These are phyloP conservation scores for Leishmania guyanensis DNA, from an alignment of 208 protist genomes.

Conservation along the genomic window DNA sequence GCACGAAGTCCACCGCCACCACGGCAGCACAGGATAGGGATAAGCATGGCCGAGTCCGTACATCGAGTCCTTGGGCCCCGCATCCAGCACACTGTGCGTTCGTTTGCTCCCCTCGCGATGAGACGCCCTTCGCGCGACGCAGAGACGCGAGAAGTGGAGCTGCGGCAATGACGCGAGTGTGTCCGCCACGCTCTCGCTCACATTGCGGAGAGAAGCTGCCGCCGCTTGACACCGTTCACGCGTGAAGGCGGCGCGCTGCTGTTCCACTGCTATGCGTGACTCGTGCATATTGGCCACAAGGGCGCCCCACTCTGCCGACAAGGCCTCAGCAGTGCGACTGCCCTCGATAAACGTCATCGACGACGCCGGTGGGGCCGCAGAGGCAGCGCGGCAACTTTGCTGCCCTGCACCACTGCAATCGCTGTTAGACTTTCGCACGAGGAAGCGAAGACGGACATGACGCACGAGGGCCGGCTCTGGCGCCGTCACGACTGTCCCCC, in stretches of 20 bases:
- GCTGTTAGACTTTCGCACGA: neutral
- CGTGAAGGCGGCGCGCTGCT: neutral
- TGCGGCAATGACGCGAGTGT: neutral
- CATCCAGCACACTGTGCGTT: neutral
- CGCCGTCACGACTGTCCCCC: neutral
- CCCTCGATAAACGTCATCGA: neutral
- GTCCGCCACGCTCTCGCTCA: neutral
- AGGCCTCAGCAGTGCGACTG: neutral
- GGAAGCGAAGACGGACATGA: constrained; percentile 1
- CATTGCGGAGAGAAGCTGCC: constrained; percentile 1
- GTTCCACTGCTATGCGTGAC: neutral
- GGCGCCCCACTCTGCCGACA: neutral
- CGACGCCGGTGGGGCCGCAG: neutral
- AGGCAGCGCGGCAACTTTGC: neutral
- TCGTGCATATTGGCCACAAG: neutral
- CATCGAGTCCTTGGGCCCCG: neutral
- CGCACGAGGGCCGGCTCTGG: neutral
- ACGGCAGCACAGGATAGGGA: constrained; percentile 3
- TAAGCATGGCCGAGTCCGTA: neutral
- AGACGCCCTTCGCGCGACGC: neutral
- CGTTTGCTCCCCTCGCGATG: neutral
- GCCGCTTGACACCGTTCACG: neutral
- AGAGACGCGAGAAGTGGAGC: neutral
- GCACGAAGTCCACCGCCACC: neutral
- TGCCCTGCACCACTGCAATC: neutral